Evolutionary conservation across 2,329 filamentous ascomycete species (phyloP).

Genomic region (Verticillium albo-atrum): DNA sequence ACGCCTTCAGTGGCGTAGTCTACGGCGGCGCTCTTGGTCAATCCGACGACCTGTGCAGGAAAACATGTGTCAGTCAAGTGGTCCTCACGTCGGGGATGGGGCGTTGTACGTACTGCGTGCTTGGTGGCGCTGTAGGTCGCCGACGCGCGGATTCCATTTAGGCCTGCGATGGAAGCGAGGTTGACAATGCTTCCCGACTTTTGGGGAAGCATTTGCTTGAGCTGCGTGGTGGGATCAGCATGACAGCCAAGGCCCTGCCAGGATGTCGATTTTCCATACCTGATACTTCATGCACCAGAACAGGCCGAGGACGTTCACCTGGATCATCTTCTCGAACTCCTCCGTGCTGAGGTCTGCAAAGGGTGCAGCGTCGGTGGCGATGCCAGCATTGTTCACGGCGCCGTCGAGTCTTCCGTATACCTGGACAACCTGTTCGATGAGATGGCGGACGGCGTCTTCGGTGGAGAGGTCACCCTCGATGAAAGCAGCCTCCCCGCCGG

Average conservation of each 20-base stretch:
- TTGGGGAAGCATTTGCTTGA: not conserved
- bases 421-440: slow-evolving; percentile 19
- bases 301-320: slow-evolving; percentile 36
- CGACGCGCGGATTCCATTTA: slow-evolving; percentile 6
- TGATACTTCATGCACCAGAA: slow-evolving; percentile 35
- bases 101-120: slow-evolving; percentile 4
- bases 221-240: not conserved
- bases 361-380: slow-evolving; percentile 26
- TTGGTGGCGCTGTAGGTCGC: slow-evolving; percentile 8
- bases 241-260: slow-evolving; percentile 26
- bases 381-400: slow-evolving; percentile 34
- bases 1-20: slow-evolving; percentile 35
- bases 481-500: not conserved
- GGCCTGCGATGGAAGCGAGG: slow-evolving; percentile 7
- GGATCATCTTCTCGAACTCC: slow-evolving; percentile 34
- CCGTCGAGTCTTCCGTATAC: slow-evolving; percentile 34
- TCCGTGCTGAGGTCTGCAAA: slow-evolving; percentile 24
- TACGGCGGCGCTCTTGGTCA: slow-evolving; percentile 27
- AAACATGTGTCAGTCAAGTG: slow-evolving; percentile 2
- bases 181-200: slow-evolving; percentile 10
- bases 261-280: slow-evolving; percentile 34
- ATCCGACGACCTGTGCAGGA: not conserved
- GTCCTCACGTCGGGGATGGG: not conserved
- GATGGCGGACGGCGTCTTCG: slow-evolving; percentile 20
- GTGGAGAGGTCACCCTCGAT: slow-evolving; percentile 12